These are phyloP conservation scores for Cyberlindnera maritima DNA, from an alignment of 805 yeast species.

Conservation along the genomic window DNA sequence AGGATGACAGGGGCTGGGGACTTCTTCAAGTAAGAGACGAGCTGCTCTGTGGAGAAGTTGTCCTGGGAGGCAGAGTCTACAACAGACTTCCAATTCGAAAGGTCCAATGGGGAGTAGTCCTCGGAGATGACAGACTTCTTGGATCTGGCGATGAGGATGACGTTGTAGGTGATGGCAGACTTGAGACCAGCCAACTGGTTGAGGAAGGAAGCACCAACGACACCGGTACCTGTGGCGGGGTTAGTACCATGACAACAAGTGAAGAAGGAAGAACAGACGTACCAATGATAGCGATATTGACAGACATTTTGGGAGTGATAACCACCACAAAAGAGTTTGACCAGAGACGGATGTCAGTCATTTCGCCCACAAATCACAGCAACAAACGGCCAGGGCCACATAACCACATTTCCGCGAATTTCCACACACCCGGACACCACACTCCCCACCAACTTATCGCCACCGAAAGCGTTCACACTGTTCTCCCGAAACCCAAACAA, in stretches of 20 bases:
- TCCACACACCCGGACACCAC: neutral
- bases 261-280: constrained; percentile 15
- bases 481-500: no score
- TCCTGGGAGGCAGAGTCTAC: constrained; percentile 42
- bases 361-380: no score
- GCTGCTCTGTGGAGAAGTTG: constrained; percentile 52
- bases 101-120: constrained; percentile 70
- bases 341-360: no score
- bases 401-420: no score
- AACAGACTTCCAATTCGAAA: constrained; percentile 53
- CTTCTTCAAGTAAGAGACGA: constrained; percentile 59
- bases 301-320: constrained; percentile 29
- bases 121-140: constrained; percentile 62
- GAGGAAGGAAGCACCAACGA: constrained; percentile 90
- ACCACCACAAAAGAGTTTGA: no score
- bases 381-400: no score
- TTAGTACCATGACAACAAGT: constrained; percentile 5
- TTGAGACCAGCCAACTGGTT: constrained; percentile 68
- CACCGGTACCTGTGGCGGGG: constrained; percentile 71
- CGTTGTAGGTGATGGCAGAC: constrained; percentile 63
- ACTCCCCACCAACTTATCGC: constrained; percentile 3
- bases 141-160: constrained; percentile 78
- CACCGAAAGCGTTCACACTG: no score
- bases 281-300: constrained; percentile 73
- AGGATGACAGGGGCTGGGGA: constrained; percentile 76